A percentile compares a stretch with the other conserved stretches of the same genome.
These are phyloP conservation scores for Buxus sempervirens DNA, from an alignment of 164 flowering plant species.

Conservation along the genomic window DNA sequence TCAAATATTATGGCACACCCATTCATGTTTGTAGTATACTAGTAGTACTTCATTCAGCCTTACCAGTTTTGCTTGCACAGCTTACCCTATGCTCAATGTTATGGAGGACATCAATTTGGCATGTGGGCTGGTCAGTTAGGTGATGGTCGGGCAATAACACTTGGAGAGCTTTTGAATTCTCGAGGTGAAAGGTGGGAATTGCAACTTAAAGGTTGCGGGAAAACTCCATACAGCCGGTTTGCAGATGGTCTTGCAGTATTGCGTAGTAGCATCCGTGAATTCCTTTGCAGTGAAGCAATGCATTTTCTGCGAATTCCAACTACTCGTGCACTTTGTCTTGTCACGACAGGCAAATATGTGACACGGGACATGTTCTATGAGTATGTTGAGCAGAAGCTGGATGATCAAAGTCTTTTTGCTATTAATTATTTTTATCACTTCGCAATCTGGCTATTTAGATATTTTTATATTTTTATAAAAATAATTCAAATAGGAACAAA, in stretches of 20 bases:
- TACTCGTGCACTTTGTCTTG: conserved; percentile 95
- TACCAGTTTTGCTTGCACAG: conserved; percentile 29
- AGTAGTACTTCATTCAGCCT: neutral
- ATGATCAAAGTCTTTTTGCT: neutral
- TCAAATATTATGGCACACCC: neutral
- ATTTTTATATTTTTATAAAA: too few species aligned
- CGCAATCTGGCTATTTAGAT: neutral
- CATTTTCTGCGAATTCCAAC: conserved; percentile 89
- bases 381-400: conserved; percentile 42
- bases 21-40: neutral
- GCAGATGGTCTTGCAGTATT: conserved; percentile 99
- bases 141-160: conserved; percentile 96
- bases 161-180: conserved; percentile 83
- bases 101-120: conserved; percentile 99
- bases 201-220: conserved; percentile 98
- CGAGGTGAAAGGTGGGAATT: conserved; percentile 89
- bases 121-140: conserved; percentile 99
- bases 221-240: conserved; percentile 97
- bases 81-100: conserved; percentile 91
- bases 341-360: conserved; percentile 88
- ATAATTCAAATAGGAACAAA: neutral
- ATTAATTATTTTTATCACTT: neutral
- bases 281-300: conserved; percentile 99
- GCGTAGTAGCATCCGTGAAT: conserved; percentile 95
- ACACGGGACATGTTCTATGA: conserved; percentile 98